These are phyloP conservation scores for Aquilaria agallochum DNA, from an alignment of 441 rosid species.

Conservation along the genomic window DNA sequence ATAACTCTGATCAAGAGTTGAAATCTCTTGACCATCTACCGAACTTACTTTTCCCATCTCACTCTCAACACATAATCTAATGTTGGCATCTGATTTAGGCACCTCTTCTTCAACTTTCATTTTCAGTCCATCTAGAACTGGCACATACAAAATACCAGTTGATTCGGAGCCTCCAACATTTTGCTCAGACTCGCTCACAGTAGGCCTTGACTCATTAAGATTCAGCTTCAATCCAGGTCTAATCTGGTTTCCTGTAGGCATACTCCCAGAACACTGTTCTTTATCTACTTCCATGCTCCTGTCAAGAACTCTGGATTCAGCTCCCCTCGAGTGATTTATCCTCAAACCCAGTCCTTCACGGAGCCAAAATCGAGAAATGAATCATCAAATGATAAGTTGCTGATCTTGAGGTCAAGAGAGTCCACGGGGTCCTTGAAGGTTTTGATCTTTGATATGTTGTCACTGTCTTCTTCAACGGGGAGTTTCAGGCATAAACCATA, in stretches of 20 bases:
- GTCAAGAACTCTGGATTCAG: slow-evolving; percentile 27
- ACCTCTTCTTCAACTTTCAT: slow-evolving; percentile 30
- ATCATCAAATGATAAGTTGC: slow-evolving; percentile 37
- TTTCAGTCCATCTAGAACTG: slow-evolving; percentile 24
- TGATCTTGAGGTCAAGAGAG: slow-evolving; percentile 22
- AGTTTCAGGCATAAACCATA: too few relatives aligned
- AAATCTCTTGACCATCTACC: slow-evolving; percentile 8
- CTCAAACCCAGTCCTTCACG: slow-evolving; percentile 41
- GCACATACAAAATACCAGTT: slow-evolving; percentile 14
- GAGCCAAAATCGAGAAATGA: slow-evolving; percentile 65
- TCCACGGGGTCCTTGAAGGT: slow-evolving; percentile 8
- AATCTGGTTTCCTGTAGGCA: slow-evolving; percentile 2
- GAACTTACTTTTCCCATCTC: slow-evolving; percentile 50
- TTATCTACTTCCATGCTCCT: slow-evolving; percentile 27
- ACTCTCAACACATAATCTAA: slow-evolving; percentile 44
- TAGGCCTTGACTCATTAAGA: neutral
- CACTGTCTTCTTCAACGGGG: too few relatives aligned
- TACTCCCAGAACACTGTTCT: slow-evolving; percentile 19
- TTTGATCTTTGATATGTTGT: neutral
- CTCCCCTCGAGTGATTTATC: slow-evolving; percentile 27
- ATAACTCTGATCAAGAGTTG: slow-evolving; percentile 12
- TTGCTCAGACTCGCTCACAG: slow-evolving; percentile 9
- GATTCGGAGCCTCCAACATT: slow-evolving; percentile 19
- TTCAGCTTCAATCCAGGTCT: too few relatives aligned
- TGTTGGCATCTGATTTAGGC: slow-evolving; percentile 19